phyloP scores from a whole-genome alignment of 441 rosid genomes.

The Hura crepitans region DNA sequence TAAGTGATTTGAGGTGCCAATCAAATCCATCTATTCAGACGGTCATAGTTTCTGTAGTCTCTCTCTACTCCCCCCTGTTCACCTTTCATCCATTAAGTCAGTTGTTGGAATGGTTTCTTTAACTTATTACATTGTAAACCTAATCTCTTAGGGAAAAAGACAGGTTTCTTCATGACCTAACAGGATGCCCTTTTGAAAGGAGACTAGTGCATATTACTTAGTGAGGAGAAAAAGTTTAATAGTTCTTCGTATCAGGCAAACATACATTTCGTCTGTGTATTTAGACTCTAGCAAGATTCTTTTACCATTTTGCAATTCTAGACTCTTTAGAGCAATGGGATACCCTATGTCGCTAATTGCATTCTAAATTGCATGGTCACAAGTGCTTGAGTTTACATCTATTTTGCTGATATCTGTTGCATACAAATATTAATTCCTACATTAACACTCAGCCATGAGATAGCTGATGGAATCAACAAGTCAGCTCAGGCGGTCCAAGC shows the following conservation, averaged over 20 bases:
- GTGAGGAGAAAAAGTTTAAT: neutral
- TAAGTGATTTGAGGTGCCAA: constrained; percentile 78
- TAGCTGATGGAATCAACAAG: constrained; percentile 78
- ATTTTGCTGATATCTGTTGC: neutral
- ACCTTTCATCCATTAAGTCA: neutral
- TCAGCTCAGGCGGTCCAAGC: constrained; percentile 86
- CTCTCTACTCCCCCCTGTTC: neutral
- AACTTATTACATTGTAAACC: neutral
- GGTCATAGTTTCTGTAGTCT: neutral
- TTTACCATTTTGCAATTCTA: neutral
- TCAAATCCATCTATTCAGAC: neutral
- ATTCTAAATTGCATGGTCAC: neutral
- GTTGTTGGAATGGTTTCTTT: neutral
- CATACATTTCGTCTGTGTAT: neutral
- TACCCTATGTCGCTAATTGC: neutral
- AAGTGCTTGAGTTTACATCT: neutral
- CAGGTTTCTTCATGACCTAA: neutral
- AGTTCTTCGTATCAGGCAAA: neutral
- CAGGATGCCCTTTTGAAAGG: neutral
- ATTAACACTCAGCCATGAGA: constrained; percentile 61
- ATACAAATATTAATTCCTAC: constrained; percentile 1
- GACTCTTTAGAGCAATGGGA: neutral
- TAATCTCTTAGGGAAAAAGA: neutral
- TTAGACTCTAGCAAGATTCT: neutral
- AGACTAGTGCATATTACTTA: neutral